A percentile compares a stretch with the other conserved stretches of the same genome.
Evolutionary conservation across 75 land plant species (phyloP).

Genomic region (Pseudotsuga menziesii): DNA sequence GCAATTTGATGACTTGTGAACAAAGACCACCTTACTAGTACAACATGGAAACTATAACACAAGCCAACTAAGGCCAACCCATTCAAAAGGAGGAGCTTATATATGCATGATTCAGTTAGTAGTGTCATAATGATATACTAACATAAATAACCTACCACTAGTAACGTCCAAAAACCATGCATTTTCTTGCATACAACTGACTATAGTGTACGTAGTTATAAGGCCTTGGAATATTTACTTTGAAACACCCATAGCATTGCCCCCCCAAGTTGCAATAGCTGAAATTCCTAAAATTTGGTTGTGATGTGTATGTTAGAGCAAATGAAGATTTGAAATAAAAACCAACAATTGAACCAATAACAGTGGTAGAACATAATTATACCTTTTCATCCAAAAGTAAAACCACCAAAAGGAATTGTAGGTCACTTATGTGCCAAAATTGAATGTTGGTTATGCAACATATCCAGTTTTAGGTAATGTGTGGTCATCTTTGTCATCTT

Average conservation of each 20-base stretch:
- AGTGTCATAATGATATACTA: background rate
- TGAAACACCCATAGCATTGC: background rate
- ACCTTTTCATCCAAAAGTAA: background rate
- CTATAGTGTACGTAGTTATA: no score
- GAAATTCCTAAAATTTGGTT: background rate
- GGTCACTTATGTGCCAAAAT: slow-evolving; percentile 18
- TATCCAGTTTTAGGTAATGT: background rate
- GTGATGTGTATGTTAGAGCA: background rate
- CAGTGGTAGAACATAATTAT: background rate
- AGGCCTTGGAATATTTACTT: no score
- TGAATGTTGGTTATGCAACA: slow-evolving; percentile 24
- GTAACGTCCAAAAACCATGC: background rate
- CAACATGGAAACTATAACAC: slow-evolving; percentile 1
- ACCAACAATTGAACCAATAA: background rate
- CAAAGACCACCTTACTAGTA: background rate
- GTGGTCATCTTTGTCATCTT: no score
- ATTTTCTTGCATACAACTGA: background rate
- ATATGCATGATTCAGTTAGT: no score
- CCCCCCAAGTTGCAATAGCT: background rate
- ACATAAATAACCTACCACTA: background rate
- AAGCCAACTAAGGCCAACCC: background rate
- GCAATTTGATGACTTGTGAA: background rate
- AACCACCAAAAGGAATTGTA: no score
- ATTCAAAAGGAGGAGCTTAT: background rate
- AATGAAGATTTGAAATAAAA: background rate